A percentile compares a stretch with the other conserved stretches of the same genome.
Conservation (phyloP, 805 yeast species). For the Saccharomycopsis synnaedendra region DNA sequence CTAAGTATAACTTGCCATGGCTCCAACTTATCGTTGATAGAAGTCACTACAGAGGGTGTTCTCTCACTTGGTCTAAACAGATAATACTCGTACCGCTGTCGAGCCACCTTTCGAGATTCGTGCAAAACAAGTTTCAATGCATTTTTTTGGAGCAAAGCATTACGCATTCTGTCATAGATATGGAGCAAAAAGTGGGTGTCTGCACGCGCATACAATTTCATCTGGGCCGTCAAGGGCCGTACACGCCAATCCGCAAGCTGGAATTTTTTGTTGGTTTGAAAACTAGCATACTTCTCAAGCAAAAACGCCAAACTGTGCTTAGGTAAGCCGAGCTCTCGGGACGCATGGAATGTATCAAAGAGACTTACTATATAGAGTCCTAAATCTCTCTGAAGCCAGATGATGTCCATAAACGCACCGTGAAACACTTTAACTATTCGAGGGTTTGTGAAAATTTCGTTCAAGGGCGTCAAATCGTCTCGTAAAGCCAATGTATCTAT, state of each 20-base stretch:
- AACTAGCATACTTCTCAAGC: constrained; percentile 67
- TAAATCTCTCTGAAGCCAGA: constrained; percentile 92
- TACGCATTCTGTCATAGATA: constrained; percentile 66
- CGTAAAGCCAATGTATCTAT: constrained; percentile 76
- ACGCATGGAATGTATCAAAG: constrained; percentile 90
- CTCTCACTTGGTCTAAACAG: constrained; percentile 39
- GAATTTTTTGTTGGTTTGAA: constrained; percentile 85
- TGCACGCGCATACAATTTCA: constrained; percentile 82
- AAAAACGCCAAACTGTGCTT: constrained; percentile 77
- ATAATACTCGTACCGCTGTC: constrained; percentile 70
- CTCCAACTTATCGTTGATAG: constrained; percentile 38
- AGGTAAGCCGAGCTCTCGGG: constrained; percentile 68
- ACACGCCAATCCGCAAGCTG: constrained; percentile 96
- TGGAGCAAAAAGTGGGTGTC: constrained; percentile 87
- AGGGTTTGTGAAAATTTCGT: constrained; percentile 75
- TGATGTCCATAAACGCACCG: constrained; percentile 94
- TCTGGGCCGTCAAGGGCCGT: constrained; percentile 67
- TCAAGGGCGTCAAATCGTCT: constrained; percentile 55
- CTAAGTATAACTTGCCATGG: constrained; percentile 57
- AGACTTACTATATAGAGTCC: constrained; percentile 84
- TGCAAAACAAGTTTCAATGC: constrained; percentile 52
- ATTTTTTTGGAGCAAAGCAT: constrained; percentile 40
- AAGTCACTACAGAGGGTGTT: constrained; percentile 31
- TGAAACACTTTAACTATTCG: constrained; percentile 77
- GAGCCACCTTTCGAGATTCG: constrained; percentile 71